phyloP scores from a whole-genome alignment of 495 filamentous ascomycete genomes.

The Trichoderma orchidacearum region DNA sequence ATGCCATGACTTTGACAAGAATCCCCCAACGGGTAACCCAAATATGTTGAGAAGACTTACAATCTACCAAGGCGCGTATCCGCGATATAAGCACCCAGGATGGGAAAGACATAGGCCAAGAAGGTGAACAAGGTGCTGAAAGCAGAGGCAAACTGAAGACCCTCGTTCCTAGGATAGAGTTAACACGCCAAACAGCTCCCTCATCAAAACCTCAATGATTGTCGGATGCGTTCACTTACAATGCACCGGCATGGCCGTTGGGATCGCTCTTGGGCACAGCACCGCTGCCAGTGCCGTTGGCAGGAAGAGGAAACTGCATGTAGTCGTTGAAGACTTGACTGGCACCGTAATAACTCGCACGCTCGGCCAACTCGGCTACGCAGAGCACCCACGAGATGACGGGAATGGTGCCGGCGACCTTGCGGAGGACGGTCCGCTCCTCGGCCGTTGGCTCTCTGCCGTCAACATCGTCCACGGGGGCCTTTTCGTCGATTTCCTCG shows the following conservation, averaged over 20 bases:
- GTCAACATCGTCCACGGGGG: background rate
- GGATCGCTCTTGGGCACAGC: constrained; percentile 16
- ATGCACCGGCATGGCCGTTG: constrained; percentile 44
- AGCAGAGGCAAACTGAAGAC: constrained; percentile 20
- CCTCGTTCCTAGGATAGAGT: background rate
- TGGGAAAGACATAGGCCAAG: constrained; percentile 61
- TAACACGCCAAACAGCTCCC: no score
- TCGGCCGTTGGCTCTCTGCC: constrained; percentile 38
- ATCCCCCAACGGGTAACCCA: no score
- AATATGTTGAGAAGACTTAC: constrained; percentile 48
- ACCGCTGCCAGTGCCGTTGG: constrained; percentile 42
- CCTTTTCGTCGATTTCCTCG: constrained; percentile 1
- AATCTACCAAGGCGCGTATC: constrained; percentile 57
- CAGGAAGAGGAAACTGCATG: constrained; percentile 52
- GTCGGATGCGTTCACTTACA: background rate
- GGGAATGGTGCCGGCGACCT: constrained; percentile 52
- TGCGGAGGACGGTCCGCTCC: constrained; percentile 45
- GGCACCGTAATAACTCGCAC: constrained; percentile 69
- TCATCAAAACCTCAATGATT: no score
- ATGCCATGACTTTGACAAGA: no score
- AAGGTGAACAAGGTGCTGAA: constrained; percentile 63
- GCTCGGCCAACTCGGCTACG: constrained; percentile 64
- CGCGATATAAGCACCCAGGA: constrained; percentile 54
- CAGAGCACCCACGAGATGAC: constrained; percentile 56
- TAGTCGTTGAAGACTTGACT: constrained; percentile 54